A percentile compares a stretch with the other conserved stretches of the same genome.
Evolutionary conservation across 345 rosid genomes (phyloP).

Genomic region (Kandelia obovata): DNA sequence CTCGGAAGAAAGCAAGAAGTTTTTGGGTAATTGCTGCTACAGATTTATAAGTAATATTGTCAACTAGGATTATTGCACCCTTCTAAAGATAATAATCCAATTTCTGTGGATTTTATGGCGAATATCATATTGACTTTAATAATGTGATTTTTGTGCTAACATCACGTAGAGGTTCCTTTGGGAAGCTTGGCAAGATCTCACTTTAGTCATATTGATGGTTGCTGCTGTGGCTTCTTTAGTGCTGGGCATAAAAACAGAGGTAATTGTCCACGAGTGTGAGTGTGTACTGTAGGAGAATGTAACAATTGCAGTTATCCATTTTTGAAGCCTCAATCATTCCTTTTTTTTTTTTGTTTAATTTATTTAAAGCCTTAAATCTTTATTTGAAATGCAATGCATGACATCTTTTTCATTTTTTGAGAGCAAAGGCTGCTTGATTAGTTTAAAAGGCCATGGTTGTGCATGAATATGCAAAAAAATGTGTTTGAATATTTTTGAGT

Average conservation of each 20-base stretch:
- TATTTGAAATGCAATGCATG: background rate
- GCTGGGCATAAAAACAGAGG: constrained; percentile 96
- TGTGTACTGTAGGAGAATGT: constrained; percentile 3
- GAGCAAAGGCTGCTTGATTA: no score
- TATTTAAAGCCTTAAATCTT: no score
- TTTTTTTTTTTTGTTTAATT: no score
- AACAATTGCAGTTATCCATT: background rate
- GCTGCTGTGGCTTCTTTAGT: constrained; percentile 84
- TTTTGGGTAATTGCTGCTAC: constrained; percentile 54
- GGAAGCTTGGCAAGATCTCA: constrained; percentile 99
- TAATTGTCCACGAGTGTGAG: constrained; percentile 9
- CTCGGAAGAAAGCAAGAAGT: constrained; percentile 77
- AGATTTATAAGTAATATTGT: background rate
- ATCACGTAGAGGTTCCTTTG: constrained; percentile 76
- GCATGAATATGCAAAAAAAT: no score
- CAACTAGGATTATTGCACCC: background rate
- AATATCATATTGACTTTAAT: background rate
- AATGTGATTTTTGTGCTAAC: constrained; percentile 6
- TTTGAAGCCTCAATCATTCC: background rate
- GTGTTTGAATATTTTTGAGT: no score
- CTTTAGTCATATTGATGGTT: constrained; percentile 80
- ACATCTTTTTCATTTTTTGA: background rate
- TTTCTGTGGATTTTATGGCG: background rate
- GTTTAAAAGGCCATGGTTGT: no score
- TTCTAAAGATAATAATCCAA: no score